A percentile compares a stretch with the other conserved stretches of the same genome.
Conservation (phyloP, 2,329 filamentous ascomycete genomes). For the Exophiala sideris region DNA sequence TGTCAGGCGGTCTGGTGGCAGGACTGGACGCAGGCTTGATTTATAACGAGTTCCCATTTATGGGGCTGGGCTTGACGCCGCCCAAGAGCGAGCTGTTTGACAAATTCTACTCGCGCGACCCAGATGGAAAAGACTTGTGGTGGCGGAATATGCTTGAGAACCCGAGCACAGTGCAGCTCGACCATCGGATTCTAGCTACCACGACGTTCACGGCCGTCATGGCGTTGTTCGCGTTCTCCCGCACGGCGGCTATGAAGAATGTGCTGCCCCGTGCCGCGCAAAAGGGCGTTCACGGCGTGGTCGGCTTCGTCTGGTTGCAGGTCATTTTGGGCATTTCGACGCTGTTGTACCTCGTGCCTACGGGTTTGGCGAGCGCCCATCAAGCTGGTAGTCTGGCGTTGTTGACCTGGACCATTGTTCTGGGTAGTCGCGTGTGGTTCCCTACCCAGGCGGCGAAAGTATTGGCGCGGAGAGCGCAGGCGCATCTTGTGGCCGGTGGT, state of each 20-base stretch:
- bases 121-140: conserved; percentile 69
- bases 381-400: conserved; percentile 87
- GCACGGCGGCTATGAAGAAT: conserved; percentile 64
- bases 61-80: conserved; percentile 80
- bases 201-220: conserved; percentile 82
- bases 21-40: conserved; percentile 94
- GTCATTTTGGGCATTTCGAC: conserved; percentile 85
- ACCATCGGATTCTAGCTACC: conserved; percentile 88
- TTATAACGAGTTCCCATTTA: conserved; percentile 97
- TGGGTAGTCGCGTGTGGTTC: conserved; percentile 74
- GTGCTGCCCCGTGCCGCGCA: conserved; percentile 55
- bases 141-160: conserved; percentile 99
- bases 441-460: conserved; percentile 41
- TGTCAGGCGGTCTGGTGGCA: conserved; percentile 91
- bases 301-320: conserved; percentile 79
- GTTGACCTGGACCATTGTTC: conserved; percentile 73
- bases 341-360: conserved; percentile 89
- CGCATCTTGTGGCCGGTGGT: background rate
- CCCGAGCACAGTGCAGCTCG: conserved; percentile 88
- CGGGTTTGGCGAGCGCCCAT: conserved; percentile 81
- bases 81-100: conserved; percentile 81
- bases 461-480: conserved; percentile 11
- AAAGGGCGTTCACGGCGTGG: conserved; percentile 71
- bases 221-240: conserved; percentile 74
- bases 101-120: conserved; percentile 77